phyloP scores from a whole-genome alignment of 805 yeast species.

The Starmera dryadoides region DNA sequence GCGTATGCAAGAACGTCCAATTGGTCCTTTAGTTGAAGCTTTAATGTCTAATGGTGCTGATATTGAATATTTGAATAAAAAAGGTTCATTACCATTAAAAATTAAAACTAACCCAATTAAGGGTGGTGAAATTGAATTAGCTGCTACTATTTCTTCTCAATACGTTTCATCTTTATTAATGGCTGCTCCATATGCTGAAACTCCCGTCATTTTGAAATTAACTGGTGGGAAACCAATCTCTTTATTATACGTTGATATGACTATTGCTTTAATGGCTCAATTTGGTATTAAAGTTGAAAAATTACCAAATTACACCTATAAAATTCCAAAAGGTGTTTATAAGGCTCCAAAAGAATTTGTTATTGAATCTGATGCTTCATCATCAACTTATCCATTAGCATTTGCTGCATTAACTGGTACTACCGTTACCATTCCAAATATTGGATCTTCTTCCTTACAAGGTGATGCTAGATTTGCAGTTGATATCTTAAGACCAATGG shows the following conservation, averaged over 20 bases:
- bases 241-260: conserved; percentile 94
- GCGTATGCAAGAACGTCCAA: conserved; percentile 96
- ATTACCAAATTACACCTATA: conserved; percentile 81
- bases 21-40: conserved; percentile 93
- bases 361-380: conserved; percentile 94
- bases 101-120: conserved; percentile 66
- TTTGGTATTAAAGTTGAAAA: conserved; percentile 77
- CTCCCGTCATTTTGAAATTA: conserved; percentile 79
- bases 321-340: conserved; percentile 81
- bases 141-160: conserved; percentile 95
- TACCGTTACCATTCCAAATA: conserved; percentile 87
- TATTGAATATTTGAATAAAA: conserved; percentile 61
- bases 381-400: conserved; percentile 96
- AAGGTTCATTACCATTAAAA: conserved; percentile 82
- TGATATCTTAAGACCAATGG: conserved; percentile 92
- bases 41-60: conserved; percentile 71
- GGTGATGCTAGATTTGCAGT: conserved; percentile 97
- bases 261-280: conserved; percentile 87
- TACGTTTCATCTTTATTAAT: conserved; percentile 92
- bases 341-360: conserved; percentile 78
- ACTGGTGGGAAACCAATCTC: conserved; percentile 98
- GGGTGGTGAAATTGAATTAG: conserved; percentile 91
- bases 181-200: conserved; percentile 95
- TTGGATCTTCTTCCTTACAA: conserved; percentile 86
- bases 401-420: conserved; percentile 96